phyloP scores from a whole-genome alignment of 176 grass and related monocot genomes.

The Tillandsia fasciculata region DNA sequence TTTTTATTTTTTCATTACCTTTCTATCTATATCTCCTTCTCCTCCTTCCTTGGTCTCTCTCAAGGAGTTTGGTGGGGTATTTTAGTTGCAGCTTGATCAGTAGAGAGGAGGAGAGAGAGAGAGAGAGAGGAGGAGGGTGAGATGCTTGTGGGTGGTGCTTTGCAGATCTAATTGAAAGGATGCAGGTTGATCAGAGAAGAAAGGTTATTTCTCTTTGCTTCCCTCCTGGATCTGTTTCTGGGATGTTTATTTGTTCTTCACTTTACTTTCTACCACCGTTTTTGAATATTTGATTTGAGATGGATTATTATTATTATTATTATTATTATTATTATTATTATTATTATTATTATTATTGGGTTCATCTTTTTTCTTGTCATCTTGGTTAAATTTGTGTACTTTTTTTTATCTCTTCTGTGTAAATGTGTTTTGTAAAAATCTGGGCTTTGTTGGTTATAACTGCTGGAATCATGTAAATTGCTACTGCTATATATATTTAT shows the following conservation, averaged over 20 bases:
- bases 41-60: too few species aligned
- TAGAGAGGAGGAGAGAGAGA: not conserved
- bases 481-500: too few species aligned
- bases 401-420: not conserved
- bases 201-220: conserved; percentile 16
- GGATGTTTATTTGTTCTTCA: not conserved
- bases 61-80: too few species aligned
- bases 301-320: not conserved
- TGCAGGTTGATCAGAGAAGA: conserved; percentile 40
- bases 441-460: too few species aligned
- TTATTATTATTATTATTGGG: not conserved
- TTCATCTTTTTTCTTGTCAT: not conserved
- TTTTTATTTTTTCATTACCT: too few species aligned
- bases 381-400: not conserved
- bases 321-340: not conserved
- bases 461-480: too few species aligned
- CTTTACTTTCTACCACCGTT: not conserved
- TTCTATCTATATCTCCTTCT: too few species aligned
- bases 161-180: conserved; percentile 14
- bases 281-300: not conserved
- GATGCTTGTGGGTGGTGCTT: not conserved
- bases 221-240: not conserved
- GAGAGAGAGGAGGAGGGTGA: not conserved
- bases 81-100: too few species aligned
- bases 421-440: not conserved